Conservation (phyloP, 2,329 filamentous ascomycete species). For the Epicoccum nigrum region DNA sequence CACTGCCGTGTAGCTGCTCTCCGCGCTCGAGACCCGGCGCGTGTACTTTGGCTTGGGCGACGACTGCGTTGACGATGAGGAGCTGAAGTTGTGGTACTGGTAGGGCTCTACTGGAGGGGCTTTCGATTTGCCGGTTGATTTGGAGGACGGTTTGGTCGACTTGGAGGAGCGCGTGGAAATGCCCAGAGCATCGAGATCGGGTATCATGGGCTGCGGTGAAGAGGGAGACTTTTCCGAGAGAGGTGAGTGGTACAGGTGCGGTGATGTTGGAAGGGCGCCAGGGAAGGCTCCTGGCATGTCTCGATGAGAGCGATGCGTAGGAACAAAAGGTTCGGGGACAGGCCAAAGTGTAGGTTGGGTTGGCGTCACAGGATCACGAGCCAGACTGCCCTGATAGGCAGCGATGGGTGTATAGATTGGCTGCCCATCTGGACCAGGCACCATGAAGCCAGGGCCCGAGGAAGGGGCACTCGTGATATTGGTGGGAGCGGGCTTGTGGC, state of each 20-base stretch:
- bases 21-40: constrained; percentile 36
- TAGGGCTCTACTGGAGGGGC: constrained; percentile 43
- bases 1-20: constrained; percentile 36
- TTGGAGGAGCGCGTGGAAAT: constrained; percentile 24
- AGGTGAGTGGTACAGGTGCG: constrained; percentile 26
- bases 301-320: constrained; percentile 22
- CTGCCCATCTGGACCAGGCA: constrained; percentile 56
- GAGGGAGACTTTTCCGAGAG: constrained; percentile 23
- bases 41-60: constrained; percentile 36
- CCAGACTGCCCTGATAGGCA: constrained; percentile 48
- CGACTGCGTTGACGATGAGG: constrained; percentile 30
- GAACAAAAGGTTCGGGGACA: constrained; percentile 21
- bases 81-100: constrained; percentile 41
- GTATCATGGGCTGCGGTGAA: constrained; percentile 26
- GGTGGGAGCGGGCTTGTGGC: constrained; percentile 37
- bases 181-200: constrained; percentile 21
- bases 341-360: constrained; percentile 52
- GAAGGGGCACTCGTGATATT: constrained; percentile 31
- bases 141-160: constrained; percentile 28
- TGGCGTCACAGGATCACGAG: constrained; percentile 38
- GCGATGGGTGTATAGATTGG: constrained; percentile 54
- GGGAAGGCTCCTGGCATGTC: constrained; percentile 50
- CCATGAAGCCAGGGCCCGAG: constrained; percentile 57
- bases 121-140: constrained; percentile 17
- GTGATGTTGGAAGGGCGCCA: constrained; percentile 43